These are phyloP conservation scores for Saccharomycopsis fodiens DNA, from an alignment of 805 yeast genomes.

Conservation along the genomic window DNA sequence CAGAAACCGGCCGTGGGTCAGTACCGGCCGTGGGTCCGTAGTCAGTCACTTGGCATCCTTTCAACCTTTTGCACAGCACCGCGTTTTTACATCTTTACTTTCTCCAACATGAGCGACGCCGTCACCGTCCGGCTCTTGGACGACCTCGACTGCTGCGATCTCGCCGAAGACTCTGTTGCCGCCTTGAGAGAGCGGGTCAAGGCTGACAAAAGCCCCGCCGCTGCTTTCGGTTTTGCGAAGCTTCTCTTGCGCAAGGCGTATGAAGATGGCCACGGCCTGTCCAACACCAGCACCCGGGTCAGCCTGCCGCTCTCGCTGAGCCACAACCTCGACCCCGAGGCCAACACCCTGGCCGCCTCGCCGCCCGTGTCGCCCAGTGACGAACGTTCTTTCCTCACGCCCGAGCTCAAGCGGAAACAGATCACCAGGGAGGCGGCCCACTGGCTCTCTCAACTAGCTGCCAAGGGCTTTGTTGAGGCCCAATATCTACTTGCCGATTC, in stretches of 20 bases:
- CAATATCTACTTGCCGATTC: conserved; percentile 89
- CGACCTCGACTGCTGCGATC: neutral
- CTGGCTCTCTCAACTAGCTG: conserved; percentile 64
- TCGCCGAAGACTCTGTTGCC: neutral
- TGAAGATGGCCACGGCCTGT: neutral
- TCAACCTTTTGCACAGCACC: no score
- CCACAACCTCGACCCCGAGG: neutral
- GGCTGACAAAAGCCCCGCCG: neutral
- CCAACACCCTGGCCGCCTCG: neutral
- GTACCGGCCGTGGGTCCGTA: no score
- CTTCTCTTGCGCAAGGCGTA: neutral
- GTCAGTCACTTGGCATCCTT: no score
- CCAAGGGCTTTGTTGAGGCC: conserved; percentile 78
- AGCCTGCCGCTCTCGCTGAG: neutral
- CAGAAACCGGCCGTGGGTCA: no score
- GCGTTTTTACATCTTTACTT: no score
- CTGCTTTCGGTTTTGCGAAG: neutral
- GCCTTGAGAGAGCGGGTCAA: neutral
- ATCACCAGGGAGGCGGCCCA: conserved; percentile 70
- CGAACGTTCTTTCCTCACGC: conserved; percentile 3
- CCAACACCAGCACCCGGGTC: neutral
- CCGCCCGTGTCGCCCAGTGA: neutral
- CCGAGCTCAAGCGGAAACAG: conserved; percentile 27
- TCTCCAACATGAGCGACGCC: no score
- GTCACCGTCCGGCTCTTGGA: neutral